Percentiles rank a stretch among this genome's conserved stretches.
Evolutionary conservation across 2,329 filamentous ascomycete genomes (phyloP).

Genomic region (Fusarium lateritium): DNA sequence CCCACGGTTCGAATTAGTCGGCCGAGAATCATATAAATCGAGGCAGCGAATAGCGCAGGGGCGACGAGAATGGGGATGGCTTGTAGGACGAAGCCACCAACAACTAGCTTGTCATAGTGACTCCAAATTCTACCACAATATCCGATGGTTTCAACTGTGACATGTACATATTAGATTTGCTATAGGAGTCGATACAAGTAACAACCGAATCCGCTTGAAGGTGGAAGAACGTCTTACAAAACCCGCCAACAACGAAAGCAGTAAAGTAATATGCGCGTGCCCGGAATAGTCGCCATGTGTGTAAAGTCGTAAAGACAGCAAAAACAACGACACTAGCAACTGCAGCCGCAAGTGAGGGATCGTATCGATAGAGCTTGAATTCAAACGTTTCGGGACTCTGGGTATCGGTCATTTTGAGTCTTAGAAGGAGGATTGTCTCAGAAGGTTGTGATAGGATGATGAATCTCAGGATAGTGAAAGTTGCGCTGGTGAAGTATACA

Average conservation of each 20-base stretch:
- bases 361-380: conserved; percentile 24
- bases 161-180: background rate
- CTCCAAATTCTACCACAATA: conserved; percentile 25
- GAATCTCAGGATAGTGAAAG: too few relatives aligned
- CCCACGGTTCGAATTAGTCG: conserved; percentile 19
- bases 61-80: conserved; percentile 27
- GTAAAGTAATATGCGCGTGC: conserved; percentile 20
- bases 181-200: too few relatives aligned
- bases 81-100: conserved; percentile 16
- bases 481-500: too few relatives aligned
- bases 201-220: rapidly evolving
- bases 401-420: background rate
- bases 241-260: conserved; percentile 2
- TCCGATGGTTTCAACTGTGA: conserved; percentile 11
- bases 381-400: background rate
- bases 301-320: background rate
- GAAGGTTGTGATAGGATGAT: too few relatives aligned
- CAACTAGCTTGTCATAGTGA: conserved; percentile 4
- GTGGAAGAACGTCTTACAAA: background rate
- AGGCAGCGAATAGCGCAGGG: conserved; percentile 17
- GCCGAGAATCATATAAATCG: conserved; percentile 29
- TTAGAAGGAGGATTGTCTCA: too few relatives aligned
- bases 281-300: conserved; percentile 6
- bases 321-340: conserved; percentile 10
- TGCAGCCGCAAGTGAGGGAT: conserved; percentile 9